Percentiles rank a stretch among this genome's conserved stretches.
Conservation (phyloP, 148 eudicot species). For the Silene latifolia region DNA sequence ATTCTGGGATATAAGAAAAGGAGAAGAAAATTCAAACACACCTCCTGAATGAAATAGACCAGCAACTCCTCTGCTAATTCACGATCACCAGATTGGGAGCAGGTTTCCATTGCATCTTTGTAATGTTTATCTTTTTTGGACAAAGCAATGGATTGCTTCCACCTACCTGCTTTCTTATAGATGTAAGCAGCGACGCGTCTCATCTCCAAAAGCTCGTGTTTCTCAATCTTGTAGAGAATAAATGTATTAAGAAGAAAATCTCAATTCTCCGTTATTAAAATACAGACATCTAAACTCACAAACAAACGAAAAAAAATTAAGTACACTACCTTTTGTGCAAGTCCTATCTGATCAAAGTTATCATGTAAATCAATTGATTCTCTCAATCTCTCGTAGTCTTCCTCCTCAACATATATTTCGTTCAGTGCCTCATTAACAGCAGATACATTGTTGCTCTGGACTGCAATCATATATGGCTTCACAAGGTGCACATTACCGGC, state of each 20-base stretch:
- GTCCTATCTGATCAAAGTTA: slow-evolving; percentile 96
- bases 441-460: slow-evolving; percentile 92
- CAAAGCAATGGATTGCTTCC: slow-evolving; percentile 97
- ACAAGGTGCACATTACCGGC: slow-evolving; percentile 88
- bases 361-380: slow-evolving; percentile 94
- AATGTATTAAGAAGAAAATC: neutral
- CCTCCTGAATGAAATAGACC: slow-evolving; percentile 93
- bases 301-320: neutral
- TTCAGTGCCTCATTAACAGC: slow-evolving; percentile 97
- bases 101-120: slow-evolving; percentile 99
- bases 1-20: neutral
- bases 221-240: slow-evolving; percentile 64
- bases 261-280: neutral
- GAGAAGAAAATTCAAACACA: slow-evolving; percentile 17
- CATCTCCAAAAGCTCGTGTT: slow-evolving; percentile 97
- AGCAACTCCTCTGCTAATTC: slow-evolving; percentile 96
- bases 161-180: slow-evolving; percentile 94
- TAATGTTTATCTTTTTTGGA: slow-evolving; percentile 94
- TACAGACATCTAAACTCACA: neutral
- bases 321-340: slow-evolving; percentile 82
- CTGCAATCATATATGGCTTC: slow-evolving; percentile 97
- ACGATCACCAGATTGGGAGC: slow-evolving; percentile 96
- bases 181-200: slow-evolving; percentile 97
- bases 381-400: slow-evolving; percentile 91
- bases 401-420: slow-evolving; percentile 95